A percentile compares a stretch with the other conserved stretches of the same genome.
Conservation (phyloP, 2,329 filamentous ascomycete species). For the Aspergillus pseudoterreus region DNA sequence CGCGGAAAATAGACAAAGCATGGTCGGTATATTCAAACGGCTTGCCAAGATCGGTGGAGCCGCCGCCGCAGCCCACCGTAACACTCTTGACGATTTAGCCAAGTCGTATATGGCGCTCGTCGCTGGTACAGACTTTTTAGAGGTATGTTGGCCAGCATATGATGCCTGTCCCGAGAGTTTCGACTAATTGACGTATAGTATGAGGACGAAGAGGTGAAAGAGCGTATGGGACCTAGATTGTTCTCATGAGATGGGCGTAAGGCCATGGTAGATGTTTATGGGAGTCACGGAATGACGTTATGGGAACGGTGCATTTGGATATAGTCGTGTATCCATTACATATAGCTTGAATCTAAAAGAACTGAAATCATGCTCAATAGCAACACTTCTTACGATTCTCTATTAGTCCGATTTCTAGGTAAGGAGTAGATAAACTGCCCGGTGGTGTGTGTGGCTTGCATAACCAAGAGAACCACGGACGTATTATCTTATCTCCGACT, state of each 20-base stretch:
- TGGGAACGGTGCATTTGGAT: conserved; percentile 12
- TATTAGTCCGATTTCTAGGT: neutral
- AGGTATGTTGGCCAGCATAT: conserved; percentile 57
- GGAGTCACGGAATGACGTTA: conserved; percentile 12
- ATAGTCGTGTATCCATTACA: conserved; percentile 3
- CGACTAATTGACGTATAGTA: conserved; percentile 30
- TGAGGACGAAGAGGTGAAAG: conserved; percentile 38
- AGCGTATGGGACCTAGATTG: conserved; percentile 25
- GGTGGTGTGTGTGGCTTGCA: neutral
- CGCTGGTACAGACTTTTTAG: conserved; percentile 75
- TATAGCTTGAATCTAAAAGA: neutral
- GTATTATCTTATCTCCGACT: conserved; percentile 31
- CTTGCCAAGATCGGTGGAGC: conserved; percentile 70
- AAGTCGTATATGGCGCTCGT: conserved; percentile 83
- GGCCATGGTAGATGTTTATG: neutral
- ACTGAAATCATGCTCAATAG: neutral
- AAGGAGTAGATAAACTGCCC: neutral
- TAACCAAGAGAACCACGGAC: conserved; percentile 4
- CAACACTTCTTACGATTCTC: neutral
- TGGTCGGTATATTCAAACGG: conserved; percentile 86
- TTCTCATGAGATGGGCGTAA: conserved; percentile 27
- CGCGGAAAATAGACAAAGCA: conserved; percentile 73
- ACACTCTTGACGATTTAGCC: conserved; percentile 70
- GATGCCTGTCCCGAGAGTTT: neutral
- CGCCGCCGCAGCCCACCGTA: conserved; percentile 48